Conservation (phyloP, 208 protist genomes). For the Naegleria lovaniensis region DNA sequence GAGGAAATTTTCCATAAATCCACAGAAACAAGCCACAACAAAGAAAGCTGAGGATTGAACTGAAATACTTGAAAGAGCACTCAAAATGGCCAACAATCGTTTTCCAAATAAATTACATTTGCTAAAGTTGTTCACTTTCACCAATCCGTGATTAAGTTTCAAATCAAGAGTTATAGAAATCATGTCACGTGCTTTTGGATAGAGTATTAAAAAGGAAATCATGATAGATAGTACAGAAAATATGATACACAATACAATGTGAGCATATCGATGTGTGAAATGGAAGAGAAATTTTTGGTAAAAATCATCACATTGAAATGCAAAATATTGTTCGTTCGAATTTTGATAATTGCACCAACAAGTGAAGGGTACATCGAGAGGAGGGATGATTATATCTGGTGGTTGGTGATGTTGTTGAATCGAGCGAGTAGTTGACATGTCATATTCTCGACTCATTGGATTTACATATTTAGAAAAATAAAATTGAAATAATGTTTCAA, state of each 20-base stretch:
- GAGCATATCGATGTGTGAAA: background rate
- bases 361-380: background rate
- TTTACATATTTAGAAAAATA: background rate
- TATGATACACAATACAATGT: background rate
- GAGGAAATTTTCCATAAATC: background rate
- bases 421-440: too few relatives aligned
- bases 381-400: background rate
- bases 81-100: background rate
- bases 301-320: background rate
- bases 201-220: background rate
- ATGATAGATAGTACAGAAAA: background rate
- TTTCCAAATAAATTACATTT: background rate
- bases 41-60: background rate
- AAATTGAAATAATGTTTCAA: background rate
- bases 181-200: background rate
- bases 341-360: background rate
- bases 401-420: background rate
- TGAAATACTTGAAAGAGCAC: too few relatives aligned
- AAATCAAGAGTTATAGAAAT: background rate
- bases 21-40: background rate
- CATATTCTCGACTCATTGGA: too few relatives aligned
- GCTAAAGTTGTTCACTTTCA: background rate
- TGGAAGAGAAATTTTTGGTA: background rate
- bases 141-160: background rate
- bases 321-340: background rate